Evolutionary conservation across 2,329 filamentous ascomycete species (phyloP), one percentile per base, ranked within the genome.

Genomic region (Setomelanomma holmii): DNA sequence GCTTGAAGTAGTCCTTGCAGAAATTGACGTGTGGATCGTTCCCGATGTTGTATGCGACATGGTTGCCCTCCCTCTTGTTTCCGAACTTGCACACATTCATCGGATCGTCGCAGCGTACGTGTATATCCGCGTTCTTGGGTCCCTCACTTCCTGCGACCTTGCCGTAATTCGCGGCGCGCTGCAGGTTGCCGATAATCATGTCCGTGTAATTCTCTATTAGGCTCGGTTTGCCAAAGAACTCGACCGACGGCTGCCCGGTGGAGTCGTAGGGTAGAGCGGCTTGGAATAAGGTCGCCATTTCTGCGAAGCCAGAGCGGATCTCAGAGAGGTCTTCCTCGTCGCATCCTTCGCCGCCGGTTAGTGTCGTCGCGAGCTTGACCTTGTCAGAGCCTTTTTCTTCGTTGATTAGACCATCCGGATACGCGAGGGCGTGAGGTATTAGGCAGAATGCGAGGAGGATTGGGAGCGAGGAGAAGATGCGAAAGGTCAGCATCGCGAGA

Each of bases 1-100:
- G 36, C 8, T 52, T 46, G 43, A 73, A 73, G 47, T 71, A 72
- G 38, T 58, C 55, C 3, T 55, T 43, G 46, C 71, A 74, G 44
- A 74, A 74, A 39, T 70, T 69, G 24, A 73, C 58, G 34, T 72
- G 68, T 4, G 70, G 66, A n/a, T 70, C 64, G 35, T 73, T 72
- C 7, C 68, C 70, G 30, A 74, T 68, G 50, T 72, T 72, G 52
- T 73, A 74, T 19, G 67, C 66, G 1, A 59, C 51, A 45, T 72
- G 70, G 21, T 60, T 60, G 16, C 69, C 70, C 19, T 72, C 66
- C 39, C 61, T 66, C 34, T 55, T 60, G 27, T 65, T 68, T 7
- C 67, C 67, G 11, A 54, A 55, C 6, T 59, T 45, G 49, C 69
- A 74, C 3, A 64, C 51, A 4, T 57, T 30, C 45, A 66, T 63